phyloP scores from a whole-genome alignment of 345 rosid genomes.

The Murraya paniculata region DNA sequence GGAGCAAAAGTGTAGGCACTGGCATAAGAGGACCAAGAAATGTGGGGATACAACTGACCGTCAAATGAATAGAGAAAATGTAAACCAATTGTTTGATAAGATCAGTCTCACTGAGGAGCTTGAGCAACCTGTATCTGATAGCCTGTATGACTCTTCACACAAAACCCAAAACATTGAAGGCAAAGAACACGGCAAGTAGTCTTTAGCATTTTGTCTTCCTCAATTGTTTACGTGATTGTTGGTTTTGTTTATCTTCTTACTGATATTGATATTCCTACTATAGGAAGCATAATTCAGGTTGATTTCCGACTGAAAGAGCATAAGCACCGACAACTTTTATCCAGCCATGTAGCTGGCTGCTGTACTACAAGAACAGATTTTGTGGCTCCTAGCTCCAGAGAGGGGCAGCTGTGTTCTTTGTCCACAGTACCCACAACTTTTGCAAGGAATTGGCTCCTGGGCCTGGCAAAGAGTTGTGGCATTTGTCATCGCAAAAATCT shows the following conservation, averaged over 20 bases:
- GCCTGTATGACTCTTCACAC: conserved; percentile 23
- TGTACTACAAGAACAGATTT: too few species aligned
- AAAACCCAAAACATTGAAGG: background rate
- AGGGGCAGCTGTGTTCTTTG: background rate
- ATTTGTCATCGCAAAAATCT: background rate
- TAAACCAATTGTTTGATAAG: background rate
- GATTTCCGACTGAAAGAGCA: conserved; percentile 4
- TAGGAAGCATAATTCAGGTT: conserved; percentile 1
- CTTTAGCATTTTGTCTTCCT: background rate
- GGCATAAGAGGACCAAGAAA: conserved; percentile 3
- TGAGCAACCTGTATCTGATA: conserved; percentile 6
- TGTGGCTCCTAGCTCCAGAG: background rate
- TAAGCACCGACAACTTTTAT: background rate
- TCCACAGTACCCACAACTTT: background rate
- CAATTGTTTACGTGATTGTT: background rate
- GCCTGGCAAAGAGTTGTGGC: background rate
- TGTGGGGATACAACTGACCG: background rate
- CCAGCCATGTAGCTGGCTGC: background rate
- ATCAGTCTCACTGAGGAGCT: conserved; percentile 14
- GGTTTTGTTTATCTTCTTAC: background rate
- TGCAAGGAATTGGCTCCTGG: background rate
- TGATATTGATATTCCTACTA: background rate
- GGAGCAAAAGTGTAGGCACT: background rate
- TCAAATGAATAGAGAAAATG: background rate
- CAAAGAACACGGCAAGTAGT: background rate